These are phyloP conservation scores for Ichthyophthirius multifiliis DNA, from an alignment of 169 alveolate species.

Conservation along the genomic window DNA sequence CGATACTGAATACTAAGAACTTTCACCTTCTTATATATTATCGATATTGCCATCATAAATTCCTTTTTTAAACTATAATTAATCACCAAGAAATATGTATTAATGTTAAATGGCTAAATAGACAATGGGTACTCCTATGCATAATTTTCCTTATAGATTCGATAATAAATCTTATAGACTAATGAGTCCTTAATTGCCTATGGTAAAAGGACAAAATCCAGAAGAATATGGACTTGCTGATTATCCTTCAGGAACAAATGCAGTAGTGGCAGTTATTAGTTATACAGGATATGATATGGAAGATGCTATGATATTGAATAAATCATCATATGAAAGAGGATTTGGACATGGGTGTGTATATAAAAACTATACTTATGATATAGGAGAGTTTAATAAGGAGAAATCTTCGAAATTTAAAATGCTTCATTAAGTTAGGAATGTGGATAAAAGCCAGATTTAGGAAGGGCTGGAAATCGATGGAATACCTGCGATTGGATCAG, in stretches of 20 bases:
- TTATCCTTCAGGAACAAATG: constrained; percentile 99
- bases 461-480: constrained; percentile 5
- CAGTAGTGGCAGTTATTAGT: constrained; percentile 99
- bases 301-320: constrained; percentile 99
- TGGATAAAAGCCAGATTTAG: background rate
- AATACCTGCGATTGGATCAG: constrained; percentile 5
- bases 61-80: constrained; percentile 99
- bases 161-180: constrained; percentile 95
- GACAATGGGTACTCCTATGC: constrained; percentile 99
- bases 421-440: constrained; percentile 28
- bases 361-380: constrained; percentile 82
- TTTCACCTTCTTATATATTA: constrained; percentile 94
- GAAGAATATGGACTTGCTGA: constrained; percentile 93
- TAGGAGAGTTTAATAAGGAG: constrained; percentile 9
- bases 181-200: constrained; percentile 97
- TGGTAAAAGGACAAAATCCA: constrained; percentile 94
- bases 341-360: constrained; percentile 97
- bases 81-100: constrained; percentile 98
- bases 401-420: constrained; percentile 29
- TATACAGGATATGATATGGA: constrained; percentile 99
- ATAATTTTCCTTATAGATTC: constrained; percentile 92
- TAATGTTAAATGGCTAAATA: constrained; percentile 99
- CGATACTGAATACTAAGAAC: constrained; percentile 94
- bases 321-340: constrained; percentile 99
- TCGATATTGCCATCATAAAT: constrained; percentile 96